Evolutionary conservation across 768 basidiomycete species (phyloP).

Genomic region (Lanmaoa rubissima): DNA sequence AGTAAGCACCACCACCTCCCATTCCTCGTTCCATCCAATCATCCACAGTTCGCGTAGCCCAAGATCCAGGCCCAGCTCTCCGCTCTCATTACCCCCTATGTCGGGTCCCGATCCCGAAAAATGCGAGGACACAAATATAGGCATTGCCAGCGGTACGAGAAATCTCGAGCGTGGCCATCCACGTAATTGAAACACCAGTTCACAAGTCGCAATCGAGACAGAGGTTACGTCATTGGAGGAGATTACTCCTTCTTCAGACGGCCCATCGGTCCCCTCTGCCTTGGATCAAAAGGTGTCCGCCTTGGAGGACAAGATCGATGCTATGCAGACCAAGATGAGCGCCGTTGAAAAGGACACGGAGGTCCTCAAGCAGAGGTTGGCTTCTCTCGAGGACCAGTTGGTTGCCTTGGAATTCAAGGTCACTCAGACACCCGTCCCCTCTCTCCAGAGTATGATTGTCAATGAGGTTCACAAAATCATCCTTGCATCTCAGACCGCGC

Average conservation of each 20-base stretch:
- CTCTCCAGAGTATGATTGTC: background rate
- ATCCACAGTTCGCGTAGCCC: background rate
- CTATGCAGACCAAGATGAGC: background rate
- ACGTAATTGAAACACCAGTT: conserved; percentile 1
- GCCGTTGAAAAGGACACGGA: background rate
- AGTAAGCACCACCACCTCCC: background rate
- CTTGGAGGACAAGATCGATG: background rate
- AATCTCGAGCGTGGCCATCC: background rate
- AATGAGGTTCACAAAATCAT: background rate
- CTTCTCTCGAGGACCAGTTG: background rate
- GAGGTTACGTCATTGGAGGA: background rate
- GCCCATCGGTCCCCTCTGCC: background rate
- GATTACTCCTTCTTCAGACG: background rate
- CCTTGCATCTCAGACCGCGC: background rate
- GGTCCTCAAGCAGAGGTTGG: background rate
- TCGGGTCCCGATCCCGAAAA: conserved; percentile 1
- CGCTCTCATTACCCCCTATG: conserved; percentile 17
- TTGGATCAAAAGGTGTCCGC: background rate
- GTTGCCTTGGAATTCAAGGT: conserved; percentile 8
- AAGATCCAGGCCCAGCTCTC: conserved; percentile 8
- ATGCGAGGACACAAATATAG: background rate
- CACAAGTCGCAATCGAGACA: background rate
- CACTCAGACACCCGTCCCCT: background rate
- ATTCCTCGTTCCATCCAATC: background rate
- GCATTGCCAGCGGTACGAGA: background rate